Evolutionary conservation across 352 stramenopile genomes (phyloP).

Genomic region (Pythium plurisporium): DNA sequence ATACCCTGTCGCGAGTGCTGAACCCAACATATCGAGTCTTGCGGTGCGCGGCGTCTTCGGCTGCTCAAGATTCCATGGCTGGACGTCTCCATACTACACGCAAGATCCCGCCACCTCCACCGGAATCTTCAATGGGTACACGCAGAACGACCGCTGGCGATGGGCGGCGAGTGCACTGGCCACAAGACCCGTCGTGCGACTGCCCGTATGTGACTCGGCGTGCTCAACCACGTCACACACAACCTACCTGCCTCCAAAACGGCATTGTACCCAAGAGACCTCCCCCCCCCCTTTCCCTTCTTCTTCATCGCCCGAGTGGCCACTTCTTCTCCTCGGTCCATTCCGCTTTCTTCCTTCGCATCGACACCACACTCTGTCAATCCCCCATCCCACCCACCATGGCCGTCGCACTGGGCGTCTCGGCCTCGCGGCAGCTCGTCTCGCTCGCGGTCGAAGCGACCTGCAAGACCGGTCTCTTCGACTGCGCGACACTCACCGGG

Average conservation of each 20-base stretch:
- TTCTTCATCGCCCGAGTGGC: background rate
- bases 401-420: slow-evolving; percentile 2
- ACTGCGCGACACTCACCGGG: slow-evolving; percentile 7
- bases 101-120: background rate
- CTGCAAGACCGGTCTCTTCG: slow-evolving; percentile 15
- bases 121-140: background rate
- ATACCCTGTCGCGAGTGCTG: background rate
- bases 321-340: background rate
- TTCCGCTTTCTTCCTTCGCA: background rate
- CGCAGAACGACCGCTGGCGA: background rate
- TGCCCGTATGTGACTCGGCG: too few species aligned
- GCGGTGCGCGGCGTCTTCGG: background rate
- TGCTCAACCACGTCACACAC: too few species aligned
- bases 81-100: background rate
- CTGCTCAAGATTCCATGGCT: background rate
- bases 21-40: slow-evolving; percentile 3
- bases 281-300: too few species aligned
- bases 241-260: too few species aligned
- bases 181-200: too few species aligned
- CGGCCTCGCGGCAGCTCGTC: slow-evolving; percentile 8
- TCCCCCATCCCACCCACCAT: background rate
- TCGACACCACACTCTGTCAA: background rate
- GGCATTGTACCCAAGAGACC: too few species aligned
- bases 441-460: slow-evolving; percentile 7
- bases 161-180: background rate